These are phyloP conservation scores for Entonaema liquescens DNA, from an alignment of 495 filamentous ascomycete genomes.

Conservation along the genomic window DNA sequence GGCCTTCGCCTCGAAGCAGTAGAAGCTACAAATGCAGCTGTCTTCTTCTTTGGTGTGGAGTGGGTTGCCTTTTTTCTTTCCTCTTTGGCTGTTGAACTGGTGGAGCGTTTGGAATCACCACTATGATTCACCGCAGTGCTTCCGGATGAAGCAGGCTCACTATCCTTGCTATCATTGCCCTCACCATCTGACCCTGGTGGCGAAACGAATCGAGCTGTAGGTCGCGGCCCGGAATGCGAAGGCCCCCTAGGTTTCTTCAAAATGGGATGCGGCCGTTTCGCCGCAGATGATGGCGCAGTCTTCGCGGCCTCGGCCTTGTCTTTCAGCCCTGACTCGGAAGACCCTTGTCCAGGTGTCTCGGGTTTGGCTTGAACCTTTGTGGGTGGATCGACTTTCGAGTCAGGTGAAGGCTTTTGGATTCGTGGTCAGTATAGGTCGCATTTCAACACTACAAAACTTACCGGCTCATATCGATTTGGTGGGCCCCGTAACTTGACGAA, in stretches of 20 bases:
- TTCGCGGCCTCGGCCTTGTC: constrained; percentile 29
- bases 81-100: constrained; percentile 40
- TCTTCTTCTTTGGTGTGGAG: constrained; percentile 46
- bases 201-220: constrained; percentile 62
- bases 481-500: constrained; percentile 58
- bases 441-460: constrained; percentile 39
- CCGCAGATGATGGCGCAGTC: constrained; percentile 22
- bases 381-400: constrained; percentile 31
- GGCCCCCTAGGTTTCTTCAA: constrained; percentile 63
- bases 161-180: constrained; percentile 37
- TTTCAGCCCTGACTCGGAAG: constrained; percentile 28
- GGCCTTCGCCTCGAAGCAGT: constrained; percentile 51
- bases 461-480: constrained; percentile 54
- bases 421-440: constrained; percentile 19
- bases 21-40: constrained; percentile 45
- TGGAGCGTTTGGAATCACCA: constrained; percentile 30
- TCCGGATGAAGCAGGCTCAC: constrained; percentile 32
- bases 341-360: constrained; percentile 18
- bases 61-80: constrained; percentile 37
- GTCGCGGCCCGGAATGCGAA: constrained; percentile 57
- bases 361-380: constrained; percentile 16
- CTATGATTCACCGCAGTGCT: constrained; percentile 43
- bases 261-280: constrained; percentile 55
- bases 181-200: constrained; percentile 55
- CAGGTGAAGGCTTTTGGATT: constrained; percentile 39